A percentile compares a stretch with the other conserved stretches of the same genome.
Conservation (phyloP, 148 eudicot genomes). For the Agrostemma githago region DNA sequence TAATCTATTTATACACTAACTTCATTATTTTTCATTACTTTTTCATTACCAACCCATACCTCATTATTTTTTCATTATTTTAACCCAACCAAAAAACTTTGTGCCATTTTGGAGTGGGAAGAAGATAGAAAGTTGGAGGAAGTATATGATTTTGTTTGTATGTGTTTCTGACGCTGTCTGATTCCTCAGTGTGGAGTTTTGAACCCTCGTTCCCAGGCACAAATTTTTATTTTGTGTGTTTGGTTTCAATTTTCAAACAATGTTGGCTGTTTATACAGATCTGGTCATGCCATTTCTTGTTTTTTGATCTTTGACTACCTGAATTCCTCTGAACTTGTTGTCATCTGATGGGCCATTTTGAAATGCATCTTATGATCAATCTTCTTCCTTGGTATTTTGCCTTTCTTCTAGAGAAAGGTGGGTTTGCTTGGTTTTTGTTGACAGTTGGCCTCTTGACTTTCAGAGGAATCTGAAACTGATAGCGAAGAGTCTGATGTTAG, state of each 20-base stretch:
- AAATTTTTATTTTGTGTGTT: neutral
- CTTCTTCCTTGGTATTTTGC: neutral
- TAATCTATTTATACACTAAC: no score
- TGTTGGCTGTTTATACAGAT: neutral
- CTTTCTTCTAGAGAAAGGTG: neutral
- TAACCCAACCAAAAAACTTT: no score
- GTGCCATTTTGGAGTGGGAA: no score
- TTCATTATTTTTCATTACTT: no score
- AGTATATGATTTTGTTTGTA: neutral
- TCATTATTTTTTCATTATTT: no score
- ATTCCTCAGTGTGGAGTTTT: neutral
- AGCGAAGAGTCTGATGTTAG: slow-evolving; percentile 74
- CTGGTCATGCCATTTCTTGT: neutral
- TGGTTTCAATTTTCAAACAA: neutral
- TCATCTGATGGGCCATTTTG: neutral
- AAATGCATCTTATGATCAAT: neutral
- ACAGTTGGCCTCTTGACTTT: slow-evolving; percentile 13
- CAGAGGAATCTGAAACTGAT: slow-evolving; percentile 68
- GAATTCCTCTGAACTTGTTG: neutral
- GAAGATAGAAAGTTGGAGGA: no score
- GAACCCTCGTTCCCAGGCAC: neutral
- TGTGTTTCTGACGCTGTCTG: neutral
- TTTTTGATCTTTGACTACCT: neutral
- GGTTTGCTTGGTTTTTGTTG: neutral
- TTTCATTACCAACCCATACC: no score